These are phyloP conservation scores for Alternaria panax DNA, from an alignment of 2,329 filamentous ascomycete genomes.

Conservation along the genomic window DNA sequence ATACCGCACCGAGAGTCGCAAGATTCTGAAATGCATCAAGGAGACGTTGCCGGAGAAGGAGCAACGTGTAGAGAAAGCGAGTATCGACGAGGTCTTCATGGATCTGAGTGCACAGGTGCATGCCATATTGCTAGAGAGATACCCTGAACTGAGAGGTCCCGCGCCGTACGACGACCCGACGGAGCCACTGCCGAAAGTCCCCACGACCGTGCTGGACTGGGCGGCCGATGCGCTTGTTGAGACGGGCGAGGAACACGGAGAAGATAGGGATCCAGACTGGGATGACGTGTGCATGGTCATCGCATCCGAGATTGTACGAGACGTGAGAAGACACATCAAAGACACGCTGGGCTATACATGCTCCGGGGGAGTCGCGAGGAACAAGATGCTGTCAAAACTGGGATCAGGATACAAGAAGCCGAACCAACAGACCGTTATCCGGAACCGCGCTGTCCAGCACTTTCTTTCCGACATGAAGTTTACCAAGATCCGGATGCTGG, in stretches of 20 bases:
- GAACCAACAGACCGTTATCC: constrained; percentile 91
- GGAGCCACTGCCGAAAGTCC: constrained; percentile 75
- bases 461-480: constrained; percentile 90
- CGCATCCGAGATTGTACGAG: constrained; percentile 85
- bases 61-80: constrained; percentile 88
- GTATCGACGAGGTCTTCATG: constrained; percentile 94
- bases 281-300: constrained; percentile 89
- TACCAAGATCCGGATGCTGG: constrained; percentile 93
- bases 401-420: constrained; percentile 93
- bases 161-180: constrained; percentile 77
- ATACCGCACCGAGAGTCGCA: constrained; percentile 84
- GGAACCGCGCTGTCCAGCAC: constrained; percentile 78
- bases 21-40: constrained; percentile 81
- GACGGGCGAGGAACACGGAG: constrained; percentile 74
- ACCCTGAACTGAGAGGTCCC: constrained; percentile 72
- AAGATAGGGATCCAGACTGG: constrained; percentile 89
- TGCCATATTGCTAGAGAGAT: constrained; percentile 74
- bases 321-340: constrained; percentile 73
- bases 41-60: constrained; percentile 69
- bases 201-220: constrained; percentile 80
- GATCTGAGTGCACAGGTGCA: constrained; percentile 89
- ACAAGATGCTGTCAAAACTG: constrained; percentile 95
- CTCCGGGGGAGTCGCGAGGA: constrained; percentile 85
- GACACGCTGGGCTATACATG: constrained; percentile 84
- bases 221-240: constrained; percentile 81